Evolutionary conservation across 208 protist genomes (phyloP).

Genomic region (Wallacemonas sp.): DNA sequence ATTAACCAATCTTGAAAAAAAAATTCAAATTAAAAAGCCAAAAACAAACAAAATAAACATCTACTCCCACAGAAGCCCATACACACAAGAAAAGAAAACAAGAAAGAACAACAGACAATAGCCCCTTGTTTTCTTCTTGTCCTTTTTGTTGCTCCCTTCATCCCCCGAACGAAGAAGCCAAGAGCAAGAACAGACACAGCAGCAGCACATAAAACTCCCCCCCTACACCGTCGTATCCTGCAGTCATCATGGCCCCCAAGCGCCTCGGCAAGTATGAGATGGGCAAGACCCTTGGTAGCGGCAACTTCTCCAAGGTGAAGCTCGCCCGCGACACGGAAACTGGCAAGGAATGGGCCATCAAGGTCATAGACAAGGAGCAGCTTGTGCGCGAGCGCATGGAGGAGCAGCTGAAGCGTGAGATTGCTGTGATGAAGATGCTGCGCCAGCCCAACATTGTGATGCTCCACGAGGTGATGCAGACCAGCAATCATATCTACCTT

Average conservation of each 20-base stretch:
- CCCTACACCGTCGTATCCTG: no score
- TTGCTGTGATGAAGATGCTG: constrained; percentile 88
- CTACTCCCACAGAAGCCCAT: no score
- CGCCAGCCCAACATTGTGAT: constrained; percentile 87
- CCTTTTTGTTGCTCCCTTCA: no score
- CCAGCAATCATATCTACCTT: constrained; percentile 88
- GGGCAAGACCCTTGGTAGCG: constrained; percentile 83
- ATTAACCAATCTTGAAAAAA: no score
- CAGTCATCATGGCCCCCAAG: constrained; percentile 55
- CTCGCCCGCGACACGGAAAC: constrained; percentile 64
- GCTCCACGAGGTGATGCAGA: constrained; percentile 89
- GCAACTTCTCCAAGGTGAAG: constrained; percentile 91
- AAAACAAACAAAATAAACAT: no score
- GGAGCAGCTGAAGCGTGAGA: constrained; percentile 91
- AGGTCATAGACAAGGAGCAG: constrained; percentile 89
- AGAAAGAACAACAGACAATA: no score
- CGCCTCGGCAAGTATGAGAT: constrained; percentile 88
- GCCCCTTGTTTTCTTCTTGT: no score
- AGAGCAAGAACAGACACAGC: no score
- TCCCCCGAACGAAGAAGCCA: no score
- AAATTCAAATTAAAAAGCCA: no score
- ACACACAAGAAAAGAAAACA: no score
- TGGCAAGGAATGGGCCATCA: constrained; percentile 83
- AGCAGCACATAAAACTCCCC: no score
- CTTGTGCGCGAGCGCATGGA: constrained; percentile 86